Evolutionary conservation across 2,329 filamentous ascomycete genomes (phyloP), one percentile per base, ranked within the genome.

Genomic region (Pseudogymnoascus sp.): DNA sequence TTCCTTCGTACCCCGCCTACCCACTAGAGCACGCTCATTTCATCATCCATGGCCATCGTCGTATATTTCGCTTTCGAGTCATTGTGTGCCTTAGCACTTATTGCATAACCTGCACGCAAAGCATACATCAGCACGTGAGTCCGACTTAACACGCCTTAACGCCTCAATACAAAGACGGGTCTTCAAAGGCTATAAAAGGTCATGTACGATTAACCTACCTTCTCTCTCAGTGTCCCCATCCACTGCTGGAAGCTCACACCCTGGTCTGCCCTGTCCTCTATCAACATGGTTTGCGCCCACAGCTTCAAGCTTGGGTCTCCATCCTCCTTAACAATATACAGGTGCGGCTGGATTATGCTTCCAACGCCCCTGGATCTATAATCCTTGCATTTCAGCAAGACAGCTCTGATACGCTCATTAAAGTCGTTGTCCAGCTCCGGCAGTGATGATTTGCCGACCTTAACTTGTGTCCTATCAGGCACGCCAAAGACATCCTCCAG

Each of bases 191-290:
- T n/a, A 38, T n/a, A 38, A 33, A 59, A 43, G 38, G 22, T 65
- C 64, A 71, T 65, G 80, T 77, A 54, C 47, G 47, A 54, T 54
- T 54, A 54, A 54, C 47, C 47, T 75, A 97, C 94, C 90, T 97
- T 99, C 81, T 97, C 94, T 75, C 93, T 84, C 75, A 99, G 76
- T 70, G 85, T 86, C 61, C 91, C 92, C 80, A 97, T 87, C 87
- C 92, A 99, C 77, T 97, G 93, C 69, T 88, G 87, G 71, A 94
- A 87, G 73, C 92, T 96, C 76, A 96, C 87, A 58, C 92, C 88
- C 77, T 97, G 92, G 73, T 99, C 94, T 61, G 93, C 91, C 67
- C 93, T 82, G 76, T 99, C 94, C 76, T 99, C 94, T 54, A 99
- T 88, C 69, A 99, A 78, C 75, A 97, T 80, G 43, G 94, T 97